Evolutionary conservation across 106 monocot genomes (phyloP).

Genomic region (Iris macrosiphon): DNA sequence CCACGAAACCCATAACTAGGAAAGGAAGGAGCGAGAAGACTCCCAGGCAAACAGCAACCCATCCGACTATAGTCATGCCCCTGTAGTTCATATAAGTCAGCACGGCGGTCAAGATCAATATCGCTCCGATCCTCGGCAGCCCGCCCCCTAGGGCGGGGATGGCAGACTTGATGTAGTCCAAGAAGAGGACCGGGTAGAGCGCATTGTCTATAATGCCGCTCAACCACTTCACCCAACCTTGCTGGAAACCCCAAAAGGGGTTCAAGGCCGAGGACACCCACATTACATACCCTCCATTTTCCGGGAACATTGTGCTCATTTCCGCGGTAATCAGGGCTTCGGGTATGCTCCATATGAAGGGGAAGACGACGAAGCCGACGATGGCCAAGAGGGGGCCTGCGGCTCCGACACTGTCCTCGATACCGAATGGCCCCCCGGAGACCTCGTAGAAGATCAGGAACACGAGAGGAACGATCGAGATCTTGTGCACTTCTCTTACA

Average conservation of each 20-base stretch:
- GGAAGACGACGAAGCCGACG: slow-evolving; percentile 56
- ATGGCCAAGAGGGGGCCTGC: slow-evolving; percentile 64
- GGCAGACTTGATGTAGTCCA: slow-evolving; percentile 62
- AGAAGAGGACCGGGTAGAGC: slow-evolving; percentile 61
- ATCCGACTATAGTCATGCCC: slow-evolving; percentile 63
- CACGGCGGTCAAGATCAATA: slow-evolving; percentile 32
- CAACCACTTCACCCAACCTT: slow-evolving; percentile 82
- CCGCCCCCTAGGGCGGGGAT: slow-evolving; percentile 48
- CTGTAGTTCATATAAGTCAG: slow-evolving; percentile 67
- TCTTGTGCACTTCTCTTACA: slow-evolving; percentile 21
- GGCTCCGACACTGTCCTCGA: slow-evolving; percentile 62
- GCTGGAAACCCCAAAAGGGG: slow-evolving; percentile 72
- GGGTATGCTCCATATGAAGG: slow-evolving; percentile 76
- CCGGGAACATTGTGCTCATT: slow-evolving; percentile 73
- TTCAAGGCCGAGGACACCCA: slow-evolving; percentile 67
- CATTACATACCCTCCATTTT: slow-evolving; percentile 70
- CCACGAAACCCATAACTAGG: slow-evolving; percentile 43
- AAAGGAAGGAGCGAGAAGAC: slow-evolving; percentile 58
- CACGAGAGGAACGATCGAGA: slow-evolving; percentile 54
- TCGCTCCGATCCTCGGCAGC: slow-evolving; percentile 25
- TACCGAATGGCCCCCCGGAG: slow-evolving; percentile 69
- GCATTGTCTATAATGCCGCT: slow-evolving; percentile 83
- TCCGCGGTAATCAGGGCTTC: slow-evolving; percentile 76
- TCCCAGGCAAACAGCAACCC: slow-evolving; percentile 57
- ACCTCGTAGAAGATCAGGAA: slow-evolving; percentile 82